Evolutionary conservation across 768 basidiomycete species (phyloP).

Genomic region (Gyrodon lividus): DNA sequence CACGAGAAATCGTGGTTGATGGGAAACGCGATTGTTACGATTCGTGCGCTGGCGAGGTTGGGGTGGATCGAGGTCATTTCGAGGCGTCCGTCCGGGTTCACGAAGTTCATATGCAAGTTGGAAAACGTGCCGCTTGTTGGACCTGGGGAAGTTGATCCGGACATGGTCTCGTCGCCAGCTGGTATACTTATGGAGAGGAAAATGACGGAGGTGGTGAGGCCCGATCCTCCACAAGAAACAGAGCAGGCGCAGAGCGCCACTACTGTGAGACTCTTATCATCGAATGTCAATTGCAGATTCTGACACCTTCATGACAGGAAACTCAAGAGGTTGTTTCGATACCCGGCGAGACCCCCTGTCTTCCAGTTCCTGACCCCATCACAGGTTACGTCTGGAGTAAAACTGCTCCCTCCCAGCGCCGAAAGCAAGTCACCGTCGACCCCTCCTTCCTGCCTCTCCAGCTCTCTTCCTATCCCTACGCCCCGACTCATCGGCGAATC

Average conservation of each 20-base stretch:
- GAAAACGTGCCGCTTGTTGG: constrained; percentile 89
- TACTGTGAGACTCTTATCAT: constrained; percentile 11
- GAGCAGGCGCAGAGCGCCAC: neutral
- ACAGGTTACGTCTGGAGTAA: constrained; percentile 89
- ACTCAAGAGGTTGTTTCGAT: constrained; percentile 14
- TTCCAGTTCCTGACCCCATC: constrained; percentile 62
- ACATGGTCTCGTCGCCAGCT: constrained; percentile 68
- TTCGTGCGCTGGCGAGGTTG: constrained; percentile 64
- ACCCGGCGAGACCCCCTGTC: constrained; percentile 8
- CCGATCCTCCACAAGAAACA: constrained; percentile 23
- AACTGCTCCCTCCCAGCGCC: constrained; percentile 82
- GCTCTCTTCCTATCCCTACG: constrained; percentile 69
- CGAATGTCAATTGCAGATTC: neutral
- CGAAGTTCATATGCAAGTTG: constrained; percentile 76
- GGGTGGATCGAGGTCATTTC: constrained; percentile 91
- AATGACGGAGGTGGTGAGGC: constrained; percentile 32
- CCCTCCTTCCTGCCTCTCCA: constrained; percentile 86
- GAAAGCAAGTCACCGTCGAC: constrained; percentile 82
- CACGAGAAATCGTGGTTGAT: constrained; percentile 81
- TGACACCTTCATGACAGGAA: constrained; percentile 21
- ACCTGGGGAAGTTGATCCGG: constrained; percentile 81
- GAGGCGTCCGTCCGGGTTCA: constrained; percentile 85
- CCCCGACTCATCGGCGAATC: constrained; percentile 40
- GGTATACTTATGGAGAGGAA: constrained; percentile 71
- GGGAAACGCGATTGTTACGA: constrained; percentile 82